Percentiles rank a stretch among this genome's conserved stretches.
These are phyloP conservation scores for Naganishia randhawae DNA, from an alignment of 768 basidiomycete genomes.

Conservation along the genomic window DNA sequence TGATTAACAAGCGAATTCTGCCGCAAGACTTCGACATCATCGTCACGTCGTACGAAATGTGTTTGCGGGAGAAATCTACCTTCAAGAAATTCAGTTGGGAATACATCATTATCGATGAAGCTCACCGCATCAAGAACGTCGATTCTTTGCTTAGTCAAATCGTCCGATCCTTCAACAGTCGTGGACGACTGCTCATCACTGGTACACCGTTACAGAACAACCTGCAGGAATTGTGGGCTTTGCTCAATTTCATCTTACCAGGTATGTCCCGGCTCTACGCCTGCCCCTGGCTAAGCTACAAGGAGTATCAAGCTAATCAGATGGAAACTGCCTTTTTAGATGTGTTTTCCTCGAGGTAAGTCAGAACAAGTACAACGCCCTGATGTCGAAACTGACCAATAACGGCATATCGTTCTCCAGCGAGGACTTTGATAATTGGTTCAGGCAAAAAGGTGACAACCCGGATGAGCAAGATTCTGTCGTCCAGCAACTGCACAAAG, in stretches of 20 bases:
- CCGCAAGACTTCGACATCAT: constrained; percentile 87
- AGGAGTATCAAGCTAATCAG: no score
- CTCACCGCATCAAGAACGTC: constrained; percentile 98
- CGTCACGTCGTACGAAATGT: constrained; percentile 95
- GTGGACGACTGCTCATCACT: constrained; percentile 88
- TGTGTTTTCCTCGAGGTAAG: constrained; percentile 37
- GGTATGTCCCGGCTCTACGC: constrained; percentile 66
- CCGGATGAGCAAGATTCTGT: constrained; percentile 70
- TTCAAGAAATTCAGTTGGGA: constrained; percentile 94
- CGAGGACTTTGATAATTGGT: constrained; percentile 84
- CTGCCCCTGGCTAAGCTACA: not conserved
- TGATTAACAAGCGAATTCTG: constrained; percentile 73
- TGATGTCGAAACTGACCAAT: not conserved
- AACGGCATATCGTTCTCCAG: constrained; percentile 43
- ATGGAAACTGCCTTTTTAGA: constrained; percentile 14
- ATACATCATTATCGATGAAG: constrained; percentile 97
- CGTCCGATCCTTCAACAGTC: constrained; percentile 79
- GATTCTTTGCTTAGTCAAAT: constrained; percentile 93
- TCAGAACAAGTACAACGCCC: constrained; percentile 14
- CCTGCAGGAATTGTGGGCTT: constrained; percentile 91
- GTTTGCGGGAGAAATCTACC: constrained; percentile 86
- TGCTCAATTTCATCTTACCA: constrained; percentile 93
- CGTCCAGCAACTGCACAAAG: constrained; percentile 95
- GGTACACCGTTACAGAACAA: constrained; percentile 97
- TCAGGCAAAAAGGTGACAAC: constrained; percentile 73